A percentile compares a stretch with the other conserved stretches of the same genome.
Evolutionary conservation across 306 rosid genomes (phyloP).

Genomic region (Sicyos edulis): DNA sequence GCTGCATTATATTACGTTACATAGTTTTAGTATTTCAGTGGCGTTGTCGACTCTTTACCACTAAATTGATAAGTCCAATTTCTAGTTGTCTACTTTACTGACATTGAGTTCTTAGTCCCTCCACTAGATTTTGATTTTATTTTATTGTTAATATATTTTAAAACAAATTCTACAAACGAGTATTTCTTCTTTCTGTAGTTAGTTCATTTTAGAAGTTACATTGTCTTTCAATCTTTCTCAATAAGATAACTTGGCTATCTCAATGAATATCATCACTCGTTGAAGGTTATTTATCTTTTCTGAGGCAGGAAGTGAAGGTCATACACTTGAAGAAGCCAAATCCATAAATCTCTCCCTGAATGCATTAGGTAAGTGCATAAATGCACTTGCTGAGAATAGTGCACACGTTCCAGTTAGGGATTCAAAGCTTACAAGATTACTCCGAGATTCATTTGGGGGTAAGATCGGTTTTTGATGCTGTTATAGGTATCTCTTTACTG

Average conservation of each 20-base stretch:
- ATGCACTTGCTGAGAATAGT: conserved; percentile 91
- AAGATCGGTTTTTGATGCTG: conserved; percentile 22
- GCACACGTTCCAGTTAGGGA: conserved; percentile 94
- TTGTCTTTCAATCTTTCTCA: neutral
- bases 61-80: neutral
- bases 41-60: neutral
- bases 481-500: neutral
- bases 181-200: neutral
- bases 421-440: conserved; percentile 94
- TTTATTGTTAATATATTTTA: neutral
- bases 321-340: conserved; percentile 94
- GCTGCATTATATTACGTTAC: neutral
- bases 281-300: conserved; percentile 17
- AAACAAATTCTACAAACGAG: neutral
- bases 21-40: neutral
- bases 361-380: conserved; percentile 93
- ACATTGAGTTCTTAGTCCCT: neutral
- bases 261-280: neutral
- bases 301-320: conserved; percentile 95
- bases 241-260: neutral
- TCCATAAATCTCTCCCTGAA: conserved; percentile 93
- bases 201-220: neutral
- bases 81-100: neutral
- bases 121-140: neutral
- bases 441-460: conserved; percentile 98